These are phyloP conservation scores for Hemerocallis citrina DNA, from an alignment of 106 monocot species.

Conservation along the genomic window DNA sequence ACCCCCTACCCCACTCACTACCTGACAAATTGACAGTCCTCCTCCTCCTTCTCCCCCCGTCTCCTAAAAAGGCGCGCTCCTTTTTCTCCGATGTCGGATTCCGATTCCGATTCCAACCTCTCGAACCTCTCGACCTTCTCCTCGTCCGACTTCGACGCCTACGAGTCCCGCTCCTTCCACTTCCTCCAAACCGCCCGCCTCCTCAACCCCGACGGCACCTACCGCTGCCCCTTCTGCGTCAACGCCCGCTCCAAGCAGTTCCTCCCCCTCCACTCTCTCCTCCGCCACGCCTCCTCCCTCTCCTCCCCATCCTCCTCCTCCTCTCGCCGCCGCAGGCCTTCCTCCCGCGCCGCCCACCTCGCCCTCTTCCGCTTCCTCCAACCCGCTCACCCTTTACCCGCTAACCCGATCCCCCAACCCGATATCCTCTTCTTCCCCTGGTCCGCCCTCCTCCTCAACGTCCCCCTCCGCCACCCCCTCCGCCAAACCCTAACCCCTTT, in stretches of 20 bases:
- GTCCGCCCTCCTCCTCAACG: conserved; percentile 35
- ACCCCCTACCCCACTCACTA: too few relatives aligned
- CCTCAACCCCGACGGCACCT: conserved; percentile 31
- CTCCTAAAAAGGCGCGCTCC: too few relatives aligned
- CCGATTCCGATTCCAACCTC: not conserved
- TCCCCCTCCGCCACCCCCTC: not conserved
- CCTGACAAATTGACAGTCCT: too few relatives aligned
- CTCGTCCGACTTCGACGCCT: conserved; percentile 43
- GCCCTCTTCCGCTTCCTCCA: conserved; percentile 19
- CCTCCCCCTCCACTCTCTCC: conserved; percentile 31
- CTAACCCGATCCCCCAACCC: not conserved
- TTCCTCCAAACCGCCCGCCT: conserved; percentile 24
- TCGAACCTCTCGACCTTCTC: conserved; percentile 24
- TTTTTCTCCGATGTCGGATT: too few relatives aligned
- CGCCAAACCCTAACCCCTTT: conserved; percentile 14
- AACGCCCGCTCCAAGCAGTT: conserved; percentile 49
- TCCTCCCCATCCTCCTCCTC: conserved; percentile 18
- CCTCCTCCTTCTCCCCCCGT: too few relatives aligned
- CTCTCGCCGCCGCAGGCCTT: conserved; percentile 15
- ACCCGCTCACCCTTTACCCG: not conserved
- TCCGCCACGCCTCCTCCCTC: conserved; percentile 32
- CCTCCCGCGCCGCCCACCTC: conserved; percentile 33
- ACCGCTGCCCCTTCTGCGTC: conserved; percentile 39
- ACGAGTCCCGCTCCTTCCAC: conserved; percentile 18
- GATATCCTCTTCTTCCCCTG: conserved; percentile 39